phyloP scores from a whole-genome alignment of 78 protist species.

The Cavenderia fasciculata region DNA sequence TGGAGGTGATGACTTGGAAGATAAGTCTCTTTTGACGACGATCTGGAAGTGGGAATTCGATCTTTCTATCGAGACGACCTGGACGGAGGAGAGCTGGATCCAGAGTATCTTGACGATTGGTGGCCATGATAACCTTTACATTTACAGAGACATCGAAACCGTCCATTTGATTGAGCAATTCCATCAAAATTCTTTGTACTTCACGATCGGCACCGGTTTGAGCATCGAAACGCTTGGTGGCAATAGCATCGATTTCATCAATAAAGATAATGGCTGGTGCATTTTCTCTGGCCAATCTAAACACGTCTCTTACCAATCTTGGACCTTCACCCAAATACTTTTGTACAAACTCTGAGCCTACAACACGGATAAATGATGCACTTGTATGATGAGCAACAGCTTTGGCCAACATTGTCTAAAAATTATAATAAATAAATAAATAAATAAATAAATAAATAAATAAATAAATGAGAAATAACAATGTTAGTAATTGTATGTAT shows the following conservation, averaged over 20 bases:
- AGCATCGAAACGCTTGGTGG: constrained; percentile 99
- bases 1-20: constrained; percentile 95
- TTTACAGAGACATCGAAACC: constrained; percentile 99
- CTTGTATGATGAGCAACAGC: constrained; percentile 99
- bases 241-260: constrained; percentile 97
- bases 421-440: background rate
- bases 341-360: constrained; percentile 99
- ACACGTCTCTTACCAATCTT: constrained; percentile 99
- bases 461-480: too few relatives aligned
- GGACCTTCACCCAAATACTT: constrained; percentile 99
- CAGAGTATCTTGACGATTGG: constrained; percentile 99
- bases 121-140: constrained; percentile 99
- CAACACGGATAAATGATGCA: constrained; percentile 98
- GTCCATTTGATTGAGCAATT: constrained; percentile 99
- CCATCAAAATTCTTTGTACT: constrained; percentile 99
- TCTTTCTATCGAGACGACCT: constrained; percentile 97
- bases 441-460: background rate
- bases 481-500: background rate
- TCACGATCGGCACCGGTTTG: constrained; percentile 99
- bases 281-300: constrained; percentile 98
- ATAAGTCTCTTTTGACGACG: constrained; percentile 99
- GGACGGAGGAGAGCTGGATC: constrained; percentile 99
- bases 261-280: constrained; percentile 99
- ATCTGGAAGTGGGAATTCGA: constrained; percentile 99
- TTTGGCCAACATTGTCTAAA: constrained; percentile 97